These are phyloP conservation scores for Talaromyces sp. DNA, from an alignment of 2,329 filamentous ascomycete genomes.

Conservation along the genomic window DNA sequence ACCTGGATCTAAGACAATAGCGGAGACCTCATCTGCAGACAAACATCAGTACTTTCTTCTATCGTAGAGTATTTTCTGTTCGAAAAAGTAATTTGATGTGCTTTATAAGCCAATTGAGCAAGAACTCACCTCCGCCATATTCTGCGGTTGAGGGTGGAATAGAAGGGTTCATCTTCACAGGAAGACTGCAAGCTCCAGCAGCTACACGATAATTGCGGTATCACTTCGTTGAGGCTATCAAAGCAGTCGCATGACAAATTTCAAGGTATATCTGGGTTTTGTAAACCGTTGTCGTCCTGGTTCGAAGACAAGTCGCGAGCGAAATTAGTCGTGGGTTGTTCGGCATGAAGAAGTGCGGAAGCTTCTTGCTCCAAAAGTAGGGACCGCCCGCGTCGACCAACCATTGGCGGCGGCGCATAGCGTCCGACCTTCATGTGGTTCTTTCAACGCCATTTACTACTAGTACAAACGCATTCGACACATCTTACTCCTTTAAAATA, in stretches of 20 bases:
- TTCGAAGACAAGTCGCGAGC: not conserved
- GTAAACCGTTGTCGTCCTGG: not conserved
- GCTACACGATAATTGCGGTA: not conserved
- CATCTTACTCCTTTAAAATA: not conserved
- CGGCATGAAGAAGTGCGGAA: not conserved
- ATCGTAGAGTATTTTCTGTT: not conserved
- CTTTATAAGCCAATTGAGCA: not conserved
- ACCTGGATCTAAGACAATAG: conserved; percentile 92
- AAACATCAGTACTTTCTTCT: not conserved
- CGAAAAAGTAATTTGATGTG: not conserved
- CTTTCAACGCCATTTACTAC: not conserved
- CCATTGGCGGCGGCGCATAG: conserved; percentile 3
- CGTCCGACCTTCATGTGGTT: not conserved
- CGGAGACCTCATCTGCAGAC: conserved; percentile 83
- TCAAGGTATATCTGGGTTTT: not conserved
- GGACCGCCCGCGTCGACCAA: conserved; percentile 1
- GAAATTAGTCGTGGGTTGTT: conserved; percentile 4
- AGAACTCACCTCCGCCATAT: conserved; percentile 48
- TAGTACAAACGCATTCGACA: not conserved
- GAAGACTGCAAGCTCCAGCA: not conserved
- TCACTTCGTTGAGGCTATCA: not conserved
- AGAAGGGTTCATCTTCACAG: conserved; percentile 40
- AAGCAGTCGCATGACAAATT: conserved; percentile 8
- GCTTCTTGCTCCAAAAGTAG: conserved; percentile 1
- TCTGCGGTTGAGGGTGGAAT: conserved; percentile 46